These are phyloP conservation scores for Taphrina wiesneri DNA, from an alignment of 1,139 yeast genomes.

Conservation along the genomic window DNA sequence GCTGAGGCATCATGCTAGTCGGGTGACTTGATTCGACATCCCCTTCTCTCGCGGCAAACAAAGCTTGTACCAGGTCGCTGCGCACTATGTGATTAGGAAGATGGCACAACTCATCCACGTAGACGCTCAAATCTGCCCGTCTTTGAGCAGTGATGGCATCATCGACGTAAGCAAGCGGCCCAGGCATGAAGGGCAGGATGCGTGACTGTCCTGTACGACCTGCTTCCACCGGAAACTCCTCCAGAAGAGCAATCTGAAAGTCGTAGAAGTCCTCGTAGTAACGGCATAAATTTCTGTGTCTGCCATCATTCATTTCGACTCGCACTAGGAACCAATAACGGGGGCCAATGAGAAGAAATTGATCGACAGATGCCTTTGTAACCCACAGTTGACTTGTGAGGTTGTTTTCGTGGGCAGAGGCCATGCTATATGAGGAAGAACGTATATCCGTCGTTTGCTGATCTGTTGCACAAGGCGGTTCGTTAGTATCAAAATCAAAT, in stretches of 20 bases:
- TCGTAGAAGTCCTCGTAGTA: conserved; percentile 96
- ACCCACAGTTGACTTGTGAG: conserved; percentile 48
- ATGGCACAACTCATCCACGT: conserved; percentile 69
- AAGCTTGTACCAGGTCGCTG: conserved; percentile 64
- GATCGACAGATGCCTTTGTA: conserved; percentile 64
- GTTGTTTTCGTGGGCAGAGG: not conserved
- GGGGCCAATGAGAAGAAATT: conserved; percentile 79
- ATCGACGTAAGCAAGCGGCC: conserved; percentile 89
- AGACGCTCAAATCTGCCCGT: conserved; percentile 78
- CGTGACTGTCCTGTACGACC: conserved; percentile 79
- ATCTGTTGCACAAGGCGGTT: not conserved
- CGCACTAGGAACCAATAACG: conserved; percentile 84
- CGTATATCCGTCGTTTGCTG: not conserved
- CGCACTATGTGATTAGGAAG: conserved; percentile 78
- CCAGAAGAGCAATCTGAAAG: conserved; percentile 79
- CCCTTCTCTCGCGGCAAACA: conserved; percentile 70
- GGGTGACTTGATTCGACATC: conserved; percentile 51
- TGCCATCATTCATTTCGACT: conserved; percentile 70
- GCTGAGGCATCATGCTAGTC: conserved; percentile 33
- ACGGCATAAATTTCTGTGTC: conserved; percentile 71
- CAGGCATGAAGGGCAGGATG: conserved; percentile 91
- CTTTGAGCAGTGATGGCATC: conserved; percentile 85
- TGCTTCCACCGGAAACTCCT: conserved; percentile 87
- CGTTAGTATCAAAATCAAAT: conserved; percentile 45
- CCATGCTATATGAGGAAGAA: conserved; percentile 1